These are phyloP conservation scores for Linderniella brevidens DNA, from an alignment of 257 asterid species.

Conservation along the genomic window DNA sequence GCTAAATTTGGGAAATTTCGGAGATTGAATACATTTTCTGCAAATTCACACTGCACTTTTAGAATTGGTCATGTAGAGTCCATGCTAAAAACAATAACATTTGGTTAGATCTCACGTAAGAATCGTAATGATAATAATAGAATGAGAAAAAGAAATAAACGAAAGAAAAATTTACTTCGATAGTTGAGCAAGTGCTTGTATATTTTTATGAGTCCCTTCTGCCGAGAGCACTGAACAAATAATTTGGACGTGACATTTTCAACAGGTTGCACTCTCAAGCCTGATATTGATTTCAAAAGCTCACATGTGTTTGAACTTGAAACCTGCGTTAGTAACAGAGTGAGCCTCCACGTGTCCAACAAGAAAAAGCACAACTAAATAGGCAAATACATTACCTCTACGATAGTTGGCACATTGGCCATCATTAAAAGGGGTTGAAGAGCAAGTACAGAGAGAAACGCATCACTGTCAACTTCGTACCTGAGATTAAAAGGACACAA, in stretches of 20 bases:
- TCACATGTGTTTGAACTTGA: slow-evolving; percentile 77
- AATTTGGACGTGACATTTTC: slow-evolving; percentile 81
- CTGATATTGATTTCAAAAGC: slow-evolving; percentile 74
- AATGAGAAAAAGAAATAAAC: slow-evolving; percentile 1
- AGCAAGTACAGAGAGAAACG: slow-evolving; percentile 85
- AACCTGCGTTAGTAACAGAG: slow-evolving; percentile 40
- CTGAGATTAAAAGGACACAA: slow-evolving; percentile 14
- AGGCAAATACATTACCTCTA: slow-evolving; percentile 47
- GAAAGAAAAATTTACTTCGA: slow-evolving; percentile 44
- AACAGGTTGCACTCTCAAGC: slow-evolving; percentile 82
- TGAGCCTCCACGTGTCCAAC: slow-evolving; percentile 6
- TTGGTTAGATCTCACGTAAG: not conserved
- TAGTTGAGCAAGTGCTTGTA: slow-evolving; percentile 90
- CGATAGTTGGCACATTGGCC: slow-evolving; percentile 70
- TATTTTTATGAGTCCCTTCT: slow-evolving; percentile 86
- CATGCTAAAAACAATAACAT: not conserved
- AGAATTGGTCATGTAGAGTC: slow-evolving; percentile 11
- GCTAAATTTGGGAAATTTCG: slow-evolving; percentile 63
- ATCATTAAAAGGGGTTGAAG: slow-evolving; percentile 80
- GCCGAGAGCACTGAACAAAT: slow-evolving; percentile 96
- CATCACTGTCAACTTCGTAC: slow-evolving; percentile 92
- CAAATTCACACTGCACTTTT: slow-evolving; percentile 12
- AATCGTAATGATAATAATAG: not conserved
- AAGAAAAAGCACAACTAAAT: slow-evolving; percentile 5
- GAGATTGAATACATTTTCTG: slow-evolving; percentile 97